A percentile compares a stretch with the other conserved stretches of the same genome.
phyloP scores from a whole-genome alignment of 2,329 filamentous ascomycete genomes.

The Aspergillus intermedius region DNA sequence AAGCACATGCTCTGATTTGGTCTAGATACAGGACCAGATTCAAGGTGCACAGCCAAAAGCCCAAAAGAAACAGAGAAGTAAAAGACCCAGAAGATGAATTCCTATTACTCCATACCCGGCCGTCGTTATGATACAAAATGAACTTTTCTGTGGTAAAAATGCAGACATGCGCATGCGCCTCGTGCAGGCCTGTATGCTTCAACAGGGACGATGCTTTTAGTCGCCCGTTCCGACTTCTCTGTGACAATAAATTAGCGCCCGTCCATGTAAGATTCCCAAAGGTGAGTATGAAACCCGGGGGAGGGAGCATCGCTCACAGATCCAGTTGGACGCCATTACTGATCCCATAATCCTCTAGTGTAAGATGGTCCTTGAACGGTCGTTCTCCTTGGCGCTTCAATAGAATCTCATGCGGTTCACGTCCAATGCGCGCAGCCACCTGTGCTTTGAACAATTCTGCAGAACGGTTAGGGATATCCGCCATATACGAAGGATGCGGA shows the following conservation, averaged over 20 bases:
- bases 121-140: background rate
- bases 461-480: constrained; percentile 4
- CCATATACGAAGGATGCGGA: background rate
- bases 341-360: constrained; percentile 86
- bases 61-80: constrained; percentile 3
- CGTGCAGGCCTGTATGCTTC: constrained; percentile 4
- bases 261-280: background rate
- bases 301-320: constrained; percentile 28
- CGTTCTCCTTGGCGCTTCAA: constrained; percentile 85
- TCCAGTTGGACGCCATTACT: constrained; percentile 70
- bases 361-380: constrained; percentile 87
- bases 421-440: constrained; percentile 81
- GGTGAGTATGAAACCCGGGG: background rate
- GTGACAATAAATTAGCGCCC: constrained; percentile 17
- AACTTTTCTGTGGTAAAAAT: background rate
- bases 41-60: background rate
- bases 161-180: background rate
- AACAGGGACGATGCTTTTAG: constrained; percentile 16
- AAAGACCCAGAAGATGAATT: constrained; percentile 4
- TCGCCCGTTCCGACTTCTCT: constrained; percentile 45
- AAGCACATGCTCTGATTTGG: constrained; percentile 18
- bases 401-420: constrained; percentile 85
- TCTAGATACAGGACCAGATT: constrained; percentile 23
- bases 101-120: background rate
- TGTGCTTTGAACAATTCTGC: constrained; percentile 75